Evolutionary conservation across 2,329 filamentous ascomycete genomes (phyloP).

Genomic region (Hawksworthiomyces lignivorus): DNA sequence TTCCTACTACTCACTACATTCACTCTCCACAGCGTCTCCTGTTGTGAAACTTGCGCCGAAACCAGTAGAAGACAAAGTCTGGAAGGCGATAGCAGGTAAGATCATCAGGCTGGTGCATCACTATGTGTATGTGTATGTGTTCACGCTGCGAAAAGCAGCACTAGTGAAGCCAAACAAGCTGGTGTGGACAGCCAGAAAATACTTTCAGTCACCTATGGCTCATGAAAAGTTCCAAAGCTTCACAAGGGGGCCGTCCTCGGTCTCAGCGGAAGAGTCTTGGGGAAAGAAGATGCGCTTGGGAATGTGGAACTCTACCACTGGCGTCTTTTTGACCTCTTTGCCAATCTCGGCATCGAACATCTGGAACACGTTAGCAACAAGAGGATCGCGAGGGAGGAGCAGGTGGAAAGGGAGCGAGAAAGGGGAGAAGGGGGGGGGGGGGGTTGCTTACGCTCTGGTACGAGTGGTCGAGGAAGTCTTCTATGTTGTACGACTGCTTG

Average conservation of each 20-base stretch:
- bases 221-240: conserved; percentile 53
- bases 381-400: neutral
- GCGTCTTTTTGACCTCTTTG: conserved; percentile 76
- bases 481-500: conserved; percentile 88
- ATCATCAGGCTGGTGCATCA: too few species aligned
- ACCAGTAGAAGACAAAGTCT: too few species aligned
- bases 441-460: conserved; percentile 73
- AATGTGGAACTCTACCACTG: conserved; percentile 90
- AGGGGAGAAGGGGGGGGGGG: too few species aligned
- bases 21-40: too few species aligned
- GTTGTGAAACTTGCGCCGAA: too few species aligned
- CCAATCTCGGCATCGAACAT: conserved; percentile 79
- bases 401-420: neutral
- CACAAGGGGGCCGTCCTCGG: conserved; percentile 48
- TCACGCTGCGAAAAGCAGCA: too few species aligned
- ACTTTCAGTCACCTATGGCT: too few species aligned
- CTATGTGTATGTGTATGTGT: too few species aligned
- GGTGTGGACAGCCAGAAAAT: too few species aligned
- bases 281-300: conserved; percentile 70
- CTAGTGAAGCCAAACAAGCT: too few species aligned
- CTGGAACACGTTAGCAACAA: conserved; percentile 25
- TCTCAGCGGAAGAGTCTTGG: conserved; percentile 37
- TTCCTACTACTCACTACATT: too few species aligned
- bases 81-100: too few species aligned
- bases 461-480: conserved; percentile 93